A percentile compares a stretch with the other conserved stretches of the same genome.
These are phyloP conservation scores for Bonia amplexicaulis DNA, from an alignment of 176 grass and related monocot species.

Conservation along the genomic window DNA sequence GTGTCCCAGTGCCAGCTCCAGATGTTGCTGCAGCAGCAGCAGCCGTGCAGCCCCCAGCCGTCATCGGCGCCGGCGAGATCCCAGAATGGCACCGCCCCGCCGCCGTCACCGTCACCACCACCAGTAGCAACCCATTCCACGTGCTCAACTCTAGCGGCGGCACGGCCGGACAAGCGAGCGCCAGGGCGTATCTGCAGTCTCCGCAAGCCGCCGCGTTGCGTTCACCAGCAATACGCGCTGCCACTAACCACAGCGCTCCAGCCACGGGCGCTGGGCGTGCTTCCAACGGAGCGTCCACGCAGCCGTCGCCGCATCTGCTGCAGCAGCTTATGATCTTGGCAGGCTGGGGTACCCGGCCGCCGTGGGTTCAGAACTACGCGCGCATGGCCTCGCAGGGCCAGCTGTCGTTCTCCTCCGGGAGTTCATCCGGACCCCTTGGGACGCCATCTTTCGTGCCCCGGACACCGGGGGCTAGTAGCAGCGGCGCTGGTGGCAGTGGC, in stretches of 20 bases:
- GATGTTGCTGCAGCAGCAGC: too few relatives aligned
- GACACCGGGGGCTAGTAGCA: neutral
- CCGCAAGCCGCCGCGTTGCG: conserved; percentile 13
- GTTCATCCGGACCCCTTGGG: neutral
- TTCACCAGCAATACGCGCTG: neutral
- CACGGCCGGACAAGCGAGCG: neutral
- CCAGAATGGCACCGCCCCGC: neutral
- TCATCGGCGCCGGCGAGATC: neutral
- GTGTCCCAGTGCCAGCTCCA: too few relatives aligned
- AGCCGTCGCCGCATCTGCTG: conserved; percentile 11
- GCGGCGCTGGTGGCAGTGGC: neutral
- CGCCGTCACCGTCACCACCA: neutral
- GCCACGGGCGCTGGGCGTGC: neutral
- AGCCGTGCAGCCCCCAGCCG: too few relatives aligned
- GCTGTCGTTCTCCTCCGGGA: neutral
- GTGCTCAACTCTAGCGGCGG: conserved; percentile 34
- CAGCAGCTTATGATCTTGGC: conserved; percentile 45
- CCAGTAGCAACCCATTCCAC: conserved; percentile 16
- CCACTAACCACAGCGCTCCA: conserved; percentile 2
- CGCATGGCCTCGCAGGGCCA: neutral
- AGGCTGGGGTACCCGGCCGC: conserved; percentile 7
- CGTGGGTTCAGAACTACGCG: conserved; percentile 22
- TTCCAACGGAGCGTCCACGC: neutral
- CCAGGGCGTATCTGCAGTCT: neutral
- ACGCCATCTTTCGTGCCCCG: neutral